A percentile compares a stretch with the other conserved stretches of the same genome.
Conservation (phyloP, 768 basidiomycete genomes). For the Lactarius deliciosus region DNA sequence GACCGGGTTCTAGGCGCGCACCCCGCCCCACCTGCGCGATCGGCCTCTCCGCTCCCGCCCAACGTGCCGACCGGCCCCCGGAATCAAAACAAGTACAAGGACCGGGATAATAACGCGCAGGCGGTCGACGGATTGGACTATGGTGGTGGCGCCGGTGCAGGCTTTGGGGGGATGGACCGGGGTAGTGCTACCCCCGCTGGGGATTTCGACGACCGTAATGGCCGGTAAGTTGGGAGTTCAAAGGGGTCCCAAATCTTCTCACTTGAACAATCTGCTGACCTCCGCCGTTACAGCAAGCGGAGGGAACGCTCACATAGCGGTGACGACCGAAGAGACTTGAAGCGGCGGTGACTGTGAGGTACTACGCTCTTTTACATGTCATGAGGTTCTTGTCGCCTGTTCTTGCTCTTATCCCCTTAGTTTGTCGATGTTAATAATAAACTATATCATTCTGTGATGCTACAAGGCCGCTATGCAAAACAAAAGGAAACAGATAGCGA, state of each 20-base stretch:
- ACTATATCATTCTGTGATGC: constrained; percentile 6
- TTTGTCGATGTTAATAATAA: not conserved
- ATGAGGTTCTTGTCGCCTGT: not conserved
- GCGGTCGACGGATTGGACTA: constrained; percentile 90
- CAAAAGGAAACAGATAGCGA: not conserved
- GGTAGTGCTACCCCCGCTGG: constrained; percentile 30
- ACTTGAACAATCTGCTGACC: not conserved
- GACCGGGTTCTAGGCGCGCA: constrained; percentile 16
- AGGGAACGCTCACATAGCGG: constrained; percentile 30
- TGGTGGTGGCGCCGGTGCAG: constrained; percentile 48
- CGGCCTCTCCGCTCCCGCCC: constrained; percentile 82
- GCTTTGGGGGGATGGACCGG: constrained; percentile 23
- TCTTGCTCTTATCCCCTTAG: not conserved
- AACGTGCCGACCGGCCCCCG: constrained; percentile 86
- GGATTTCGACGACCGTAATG: constrained; percentile 24
- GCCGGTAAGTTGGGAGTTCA: constrained; percentile 25
- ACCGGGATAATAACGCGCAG: constrained; percentile 79
- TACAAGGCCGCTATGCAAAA: not conserved
- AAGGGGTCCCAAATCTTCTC: too few relatives aligned
- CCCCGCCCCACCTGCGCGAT: constrained; percentile 61
- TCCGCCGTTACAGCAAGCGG: constrained; percentile 20
- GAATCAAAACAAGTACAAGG: constrained; percentile 89
- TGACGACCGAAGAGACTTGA: constrained; percentile 28
- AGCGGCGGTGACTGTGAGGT: constrained; percentile 27
- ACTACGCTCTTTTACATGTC: not conserved